phyloP scores from a whole-genome alignment of 2,329 filamentous ascomycete genomes.

The Claviceps sp. region DNA sequence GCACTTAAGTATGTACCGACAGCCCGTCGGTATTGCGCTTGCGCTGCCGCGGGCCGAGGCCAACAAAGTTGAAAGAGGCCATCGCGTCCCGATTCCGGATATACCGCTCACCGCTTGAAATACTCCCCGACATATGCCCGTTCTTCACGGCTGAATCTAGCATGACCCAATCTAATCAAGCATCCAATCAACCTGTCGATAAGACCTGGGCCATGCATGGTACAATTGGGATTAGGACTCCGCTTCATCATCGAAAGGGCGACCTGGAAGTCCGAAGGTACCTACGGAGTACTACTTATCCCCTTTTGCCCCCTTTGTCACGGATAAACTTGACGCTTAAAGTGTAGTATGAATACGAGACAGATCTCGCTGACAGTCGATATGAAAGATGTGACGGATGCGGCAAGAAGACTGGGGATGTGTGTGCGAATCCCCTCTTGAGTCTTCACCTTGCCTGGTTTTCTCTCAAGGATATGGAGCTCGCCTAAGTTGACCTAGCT shows the following conservation, averaged over 20 bases:
- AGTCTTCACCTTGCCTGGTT: background rate
- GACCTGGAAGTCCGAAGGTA: no score
- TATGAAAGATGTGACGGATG: background rate
- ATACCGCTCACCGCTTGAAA: background rate
- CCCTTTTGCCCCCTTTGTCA: background rate
- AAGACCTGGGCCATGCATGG: background rate
- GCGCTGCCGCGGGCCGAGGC: background rate
- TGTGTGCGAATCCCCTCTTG: background rate
- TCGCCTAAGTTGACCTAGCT: background rate
- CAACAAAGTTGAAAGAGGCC: background rate
- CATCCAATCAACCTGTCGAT: background rate
- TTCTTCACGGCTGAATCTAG: background rate
- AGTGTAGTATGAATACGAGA: background rate
- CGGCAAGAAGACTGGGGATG: no score
- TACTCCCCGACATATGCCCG: background rate
- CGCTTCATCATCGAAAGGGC: no score
- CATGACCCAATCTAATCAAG: background rate
- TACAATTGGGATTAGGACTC: no score
- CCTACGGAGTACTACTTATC: no score
- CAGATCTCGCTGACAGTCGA: background rate
- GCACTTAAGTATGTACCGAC: background rate
- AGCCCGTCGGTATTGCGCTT: background rate
- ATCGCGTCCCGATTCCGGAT: background rate
- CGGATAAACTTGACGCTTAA: background rate
- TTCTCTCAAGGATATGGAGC: background rate